Evolutionary conservation across 208 protist genomes (phyloP).

Genomic region (Histomonas meleagridis): DNA sequence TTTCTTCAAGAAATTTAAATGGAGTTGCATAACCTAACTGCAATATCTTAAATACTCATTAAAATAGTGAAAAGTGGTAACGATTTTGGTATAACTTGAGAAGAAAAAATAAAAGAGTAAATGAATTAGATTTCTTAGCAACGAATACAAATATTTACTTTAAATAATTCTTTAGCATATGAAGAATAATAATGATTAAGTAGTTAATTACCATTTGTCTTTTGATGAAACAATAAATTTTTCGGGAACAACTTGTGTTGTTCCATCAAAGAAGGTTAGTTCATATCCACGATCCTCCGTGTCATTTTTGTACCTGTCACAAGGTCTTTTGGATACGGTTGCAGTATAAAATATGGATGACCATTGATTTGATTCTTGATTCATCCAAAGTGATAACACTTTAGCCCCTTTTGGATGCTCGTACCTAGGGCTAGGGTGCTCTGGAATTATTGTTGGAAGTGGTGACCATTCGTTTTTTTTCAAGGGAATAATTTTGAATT

Average conservation of each 20-base stretch:
- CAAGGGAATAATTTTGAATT: background rate
- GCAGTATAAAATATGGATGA: background rate
- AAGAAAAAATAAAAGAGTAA: too few species aligned
- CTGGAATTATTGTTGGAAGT: background rate
- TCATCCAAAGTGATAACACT: background rate
- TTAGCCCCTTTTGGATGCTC: background rate
- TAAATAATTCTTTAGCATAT: too few species aligned
- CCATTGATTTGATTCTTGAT: background rate
- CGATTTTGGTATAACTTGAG: too few species aligned
- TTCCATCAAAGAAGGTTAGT: background rate
- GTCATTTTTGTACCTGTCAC: background rate
- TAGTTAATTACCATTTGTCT: background rate
- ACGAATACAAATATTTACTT: too few species aligned
- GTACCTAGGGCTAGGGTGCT: background rate
- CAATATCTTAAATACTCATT: too few species aligned
- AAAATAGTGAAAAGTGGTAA: too few species aligned
- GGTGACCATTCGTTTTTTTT: background rate
- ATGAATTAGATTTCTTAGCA: too few species aligned
- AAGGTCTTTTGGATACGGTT: background rate
- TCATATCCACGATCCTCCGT: background rate
- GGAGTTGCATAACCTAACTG: too few species aligned
- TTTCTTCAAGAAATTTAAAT: too few species aligned
- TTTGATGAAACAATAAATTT: background rate
- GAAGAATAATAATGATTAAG: too few species aligned
- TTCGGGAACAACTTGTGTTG: background rate